A percentile compares a stretch with the other conserved stretches of the same genome.
Conservation (phyloP, 1,139 yeast genomes). For the Lodderomyces parapsilosis region DNA sequence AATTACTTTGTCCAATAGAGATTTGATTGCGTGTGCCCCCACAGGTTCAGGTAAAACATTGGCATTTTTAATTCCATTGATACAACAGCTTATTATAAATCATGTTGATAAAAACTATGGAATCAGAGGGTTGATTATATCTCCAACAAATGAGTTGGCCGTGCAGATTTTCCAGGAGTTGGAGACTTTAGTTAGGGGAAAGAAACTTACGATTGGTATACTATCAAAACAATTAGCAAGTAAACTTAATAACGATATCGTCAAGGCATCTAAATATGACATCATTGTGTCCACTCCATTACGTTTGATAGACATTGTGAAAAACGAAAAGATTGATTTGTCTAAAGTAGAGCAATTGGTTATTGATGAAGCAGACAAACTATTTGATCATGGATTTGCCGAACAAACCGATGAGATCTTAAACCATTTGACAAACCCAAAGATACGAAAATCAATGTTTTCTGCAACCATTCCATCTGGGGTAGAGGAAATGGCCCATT, state of each 20-base stretch:
- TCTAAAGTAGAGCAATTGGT: slow-evolving; percentile 68
- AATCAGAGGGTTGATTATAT: slow-evolving; percentile 72
- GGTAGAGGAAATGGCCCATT: slow-evolving; percentile 84
- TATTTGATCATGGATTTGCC: slow-evolving; percentile 86
- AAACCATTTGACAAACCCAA: slow-evolving; percentile 57
- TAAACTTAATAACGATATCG: slow-evolving; percentile 60
- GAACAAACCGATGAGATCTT: slow-evolving; percentile 89
- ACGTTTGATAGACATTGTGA: slow-evolving; percentile 76
- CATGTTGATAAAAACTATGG: slow-evolving; percentile 38
- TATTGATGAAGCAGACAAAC: slow-evolving; percentile 94
- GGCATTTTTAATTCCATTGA: slow-evolving; percentile 80
- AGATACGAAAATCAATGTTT: slow-evolving; percentile 71
- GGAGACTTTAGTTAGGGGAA: slow-evolving; percentile 51
- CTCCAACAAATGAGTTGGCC: slow-evolving; percentile 88
- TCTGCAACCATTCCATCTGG: slow-evolving; percentile 96
- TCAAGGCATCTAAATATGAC: slow-evolving; percentile 67
- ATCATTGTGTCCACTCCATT: slow-evolving; percentile 85
- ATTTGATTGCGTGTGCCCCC: slow-evolving; percentile 86
- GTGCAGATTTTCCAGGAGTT: slow-evolving; percentile 78
- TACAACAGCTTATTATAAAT: slow-evolving; percentile 43
- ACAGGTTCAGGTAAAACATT: slow-evolving; percentile 93
- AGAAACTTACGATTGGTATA: slow-evolving; percentile 62
- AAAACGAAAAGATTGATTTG: slow-evolving; percentile 57
- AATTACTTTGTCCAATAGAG: slow-evolving; percentile 59
- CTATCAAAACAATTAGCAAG: slow-evolving; percentile 75